A percentile compares a stretch with the other conserved stretches of the same genome.
Evolutionary conservation across 106 monocot genomes (phyloP).

Genomic region (Allium fistulosum): DNA sequence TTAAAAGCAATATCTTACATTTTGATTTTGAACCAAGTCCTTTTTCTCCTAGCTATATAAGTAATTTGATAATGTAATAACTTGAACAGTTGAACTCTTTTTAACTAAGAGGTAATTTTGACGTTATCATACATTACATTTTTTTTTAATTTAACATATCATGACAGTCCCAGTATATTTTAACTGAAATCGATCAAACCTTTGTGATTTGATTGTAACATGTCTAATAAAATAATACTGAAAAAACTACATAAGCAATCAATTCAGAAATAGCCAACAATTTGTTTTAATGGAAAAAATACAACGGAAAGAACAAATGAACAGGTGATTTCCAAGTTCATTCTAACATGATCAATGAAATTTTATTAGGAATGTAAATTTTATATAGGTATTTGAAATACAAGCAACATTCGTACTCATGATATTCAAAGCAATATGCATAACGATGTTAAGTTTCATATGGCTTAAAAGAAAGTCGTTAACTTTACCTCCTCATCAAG

Average conservation of each 20-base stretch:
- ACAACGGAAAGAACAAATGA: neutral
- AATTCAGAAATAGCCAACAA: neutral
- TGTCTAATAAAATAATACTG: neutral
- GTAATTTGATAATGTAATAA: too few species aligned
- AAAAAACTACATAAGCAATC: neutral
- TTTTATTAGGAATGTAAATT: neutral
- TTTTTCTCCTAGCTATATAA: too few species aligned
- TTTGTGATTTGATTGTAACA: too few species aligned
- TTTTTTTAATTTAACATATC: too few species aligned
- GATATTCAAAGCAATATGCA: neutral
- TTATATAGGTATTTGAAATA: neutral
- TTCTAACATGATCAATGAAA: neutral
- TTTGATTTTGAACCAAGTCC: neutral
- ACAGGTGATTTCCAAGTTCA: neutral
- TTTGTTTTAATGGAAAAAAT: neutral
- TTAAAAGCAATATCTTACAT: neutral
- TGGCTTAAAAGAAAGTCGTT: neutral
- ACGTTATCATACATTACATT: too few species aligned
- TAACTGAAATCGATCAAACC: too few species aligned
- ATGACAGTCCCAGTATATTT: too few species aligned
- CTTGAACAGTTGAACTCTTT: too few species aligned
- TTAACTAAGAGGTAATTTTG: too few species aligned
- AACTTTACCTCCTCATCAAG: conserved; percentile 58
- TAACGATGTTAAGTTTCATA: neutral
- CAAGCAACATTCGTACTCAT: neutral